Conservation (phyloP, 2,329 filamentous ascomycete species). For the Xylariaceae sp. region DNA sequence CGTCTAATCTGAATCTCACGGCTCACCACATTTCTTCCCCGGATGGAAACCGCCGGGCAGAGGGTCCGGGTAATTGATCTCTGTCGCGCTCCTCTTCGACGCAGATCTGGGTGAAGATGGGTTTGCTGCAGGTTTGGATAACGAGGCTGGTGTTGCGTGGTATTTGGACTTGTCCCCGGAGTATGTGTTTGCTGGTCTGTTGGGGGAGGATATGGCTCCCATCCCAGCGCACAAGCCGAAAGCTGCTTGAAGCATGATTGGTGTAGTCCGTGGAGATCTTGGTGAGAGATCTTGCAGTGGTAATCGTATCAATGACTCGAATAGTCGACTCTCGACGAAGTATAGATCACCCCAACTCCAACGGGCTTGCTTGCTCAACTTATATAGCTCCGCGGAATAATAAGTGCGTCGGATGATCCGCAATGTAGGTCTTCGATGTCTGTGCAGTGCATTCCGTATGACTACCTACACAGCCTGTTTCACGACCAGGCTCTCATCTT, state of each 20-base stretch:
- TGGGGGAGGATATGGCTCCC: slow-evolving; percentile 5
- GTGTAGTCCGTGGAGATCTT: background rate
- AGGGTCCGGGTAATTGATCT: slow-evolving; percentile 27
- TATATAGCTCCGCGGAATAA: no score
- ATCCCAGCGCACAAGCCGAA: background rate
- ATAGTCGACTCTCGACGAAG: no score
- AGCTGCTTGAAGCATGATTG: slow-evolving; percentile 5
- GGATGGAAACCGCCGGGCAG: slow-evolving; percentile 28
- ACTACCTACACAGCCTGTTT: background rate
- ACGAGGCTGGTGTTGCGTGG: background rate
- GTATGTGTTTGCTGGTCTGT: background rate
- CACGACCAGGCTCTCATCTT: background rate
- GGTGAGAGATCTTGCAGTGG: background rate
- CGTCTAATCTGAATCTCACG: background rate
- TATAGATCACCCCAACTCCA: no score
- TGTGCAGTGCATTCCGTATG: background rate
- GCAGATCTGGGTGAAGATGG: slow-evolving; percentile 9
- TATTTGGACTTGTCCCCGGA: slow-evolving; percentile 6
- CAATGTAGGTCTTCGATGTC: no score
- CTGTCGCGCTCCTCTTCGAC: slow-evolving; percentile 13
- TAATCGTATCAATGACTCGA: no score
- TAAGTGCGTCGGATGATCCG: no score
- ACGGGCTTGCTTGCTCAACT: no score
- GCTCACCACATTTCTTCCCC: slow-evolving; percentile 25
- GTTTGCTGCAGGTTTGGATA: slow-evolving; percentile 2